phyloP scores from a whole-genome alignment of 2,329 filamentous ascomycete species.

The Diaporthe caulivora region DNA sequence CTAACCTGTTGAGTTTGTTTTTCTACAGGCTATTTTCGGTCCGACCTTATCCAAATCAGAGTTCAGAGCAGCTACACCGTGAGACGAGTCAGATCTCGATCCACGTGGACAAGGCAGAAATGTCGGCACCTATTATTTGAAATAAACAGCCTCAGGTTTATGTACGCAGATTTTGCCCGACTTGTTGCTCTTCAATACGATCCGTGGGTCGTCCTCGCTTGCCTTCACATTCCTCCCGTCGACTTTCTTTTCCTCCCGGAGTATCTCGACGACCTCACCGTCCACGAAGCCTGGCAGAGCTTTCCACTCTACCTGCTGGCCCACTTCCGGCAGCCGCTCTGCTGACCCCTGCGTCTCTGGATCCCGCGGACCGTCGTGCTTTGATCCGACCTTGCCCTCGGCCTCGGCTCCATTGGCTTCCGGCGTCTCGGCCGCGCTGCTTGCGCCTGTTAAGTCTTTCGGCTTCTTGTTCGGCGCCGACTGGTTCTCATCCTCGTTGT shows the following conservation, averaged over 20 bases:
- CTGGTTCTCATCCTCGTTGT: background rate
- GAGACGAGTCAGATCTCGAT: too few species aligned
- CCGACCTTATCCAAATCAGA: too few species aligned
- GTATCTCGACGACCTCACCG: slow-evolving; percentile 40
- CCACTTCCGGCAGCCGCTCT: slow-evolving; percentile 35
- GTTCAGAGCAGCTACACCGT: too few species aligned
- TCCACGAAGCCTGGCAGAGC: slow-evolving; percentile 38
- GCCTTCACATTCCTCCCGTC: slow-evolving; percentile 40
- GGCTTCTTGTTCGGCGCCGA: slow-evolving; percentile 6
- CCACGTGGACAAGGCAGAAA: too few species aligned
- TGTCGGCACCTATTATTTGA: slow-evolving; percentile 45
- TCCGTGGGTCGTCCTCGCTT: slow-evolving; percentile 35
- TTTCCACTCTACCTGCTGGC: slow-evolving; percentile 39
- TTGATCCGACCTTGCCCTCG: slow-evolving; percentile 38
- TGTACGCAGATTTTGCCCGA: slow-evolving; percentile 40
- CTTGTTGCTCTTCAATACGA: slow-evolving; percentile 35
- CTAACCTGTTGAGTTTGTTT: too few species aligned
- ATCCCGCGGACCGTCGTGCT: slow-evolving; percentile 39
- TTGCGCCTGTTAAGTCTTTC: background rate
- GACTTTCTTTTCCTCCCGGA: slow-evolving; percentile 31
- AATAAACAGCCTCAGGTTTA: slow-evolving; percentile 48
- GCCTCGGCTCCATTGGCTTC: background rate
- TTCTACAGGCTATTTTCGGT: too few species aligned
- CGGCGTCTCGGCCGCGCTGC: background rate
- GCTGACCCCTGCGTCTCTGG: slow-evolving; percentile 31